Conservation (phyloP, 2,329 filamentous ascomycete genomes). For the Diplocarpon rosae region DNA sequence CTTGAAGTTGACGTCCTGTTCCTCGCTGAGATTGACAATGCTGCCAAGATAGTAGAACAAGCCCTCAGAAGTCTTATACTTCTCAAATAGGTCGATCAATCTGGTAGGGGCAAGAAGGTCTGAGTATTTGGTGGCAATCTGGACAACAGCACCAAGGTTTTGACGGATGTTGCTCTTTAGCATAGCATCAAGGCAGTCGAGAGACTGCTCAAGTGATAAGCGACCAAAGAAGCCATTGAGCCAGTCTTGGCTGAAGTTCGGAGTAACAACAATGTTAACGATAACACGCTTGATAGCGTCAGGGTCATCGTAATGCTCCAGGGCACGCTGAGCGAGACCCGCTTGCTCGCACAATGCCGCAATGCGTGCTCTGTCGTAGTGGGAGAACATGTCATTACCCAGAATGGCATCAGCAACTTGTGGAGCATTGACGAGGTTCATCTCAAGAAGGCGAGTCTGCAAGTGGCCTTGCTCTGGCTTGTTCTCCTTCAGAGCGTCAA, state of each 20-base stretch:
- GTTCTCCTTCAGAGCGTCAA: constrained; percentile 93
- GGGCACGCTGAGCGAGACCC: constrained; percentile 71
- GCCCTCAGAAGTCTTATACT: constrained; percentile 93
- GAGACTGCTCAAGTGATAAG: constrained; percentile 86
- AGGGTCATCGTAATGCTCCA: constrained; percentile 92
- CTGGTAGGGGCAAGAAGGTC: constrained; percentile 81
- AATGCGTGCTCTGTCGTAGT: constrained; percentile 88
- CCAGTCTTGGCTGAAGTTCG: constrained; percentile 87
- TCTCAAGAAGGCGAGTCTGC: constrained; percentile 90
- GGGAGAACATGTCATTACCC: constrained; percentile 95
- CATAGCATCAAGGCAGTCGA: constrained; percentile 94
- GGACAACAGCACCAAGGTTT: constrained; percentile 88
- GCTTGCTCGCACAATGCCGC: constrained; percentile 88
- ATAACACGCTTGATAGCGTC: constrained; percentile 82
- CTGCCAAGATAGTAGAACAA: constrained; percentile 97
- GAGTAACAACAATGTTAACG: constrained; percentile 67
- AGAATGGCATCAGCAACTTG: constrained; percentile 97
- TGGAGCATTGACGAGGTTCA: constrained; percentile 93
- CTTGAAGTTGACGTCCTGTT: constrained; percentile 95
- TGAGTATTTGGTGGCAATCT: constrained; percentile 95
- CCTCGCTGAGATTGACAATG: constrained; percentile 93
- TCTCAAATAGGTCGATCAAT: constrained; percentile 90
- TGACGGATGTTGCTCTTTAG: constrained; percentile 93
- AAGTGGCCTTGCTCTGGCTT: constrained; percentile 85
- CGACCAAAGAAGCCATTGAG: constrained; percentile 86